Evolutionary conservation across 2,329 filamentous ascomycete genomes (phyloP).

Genomic region (Orbilia ellipsospora): DNA sequence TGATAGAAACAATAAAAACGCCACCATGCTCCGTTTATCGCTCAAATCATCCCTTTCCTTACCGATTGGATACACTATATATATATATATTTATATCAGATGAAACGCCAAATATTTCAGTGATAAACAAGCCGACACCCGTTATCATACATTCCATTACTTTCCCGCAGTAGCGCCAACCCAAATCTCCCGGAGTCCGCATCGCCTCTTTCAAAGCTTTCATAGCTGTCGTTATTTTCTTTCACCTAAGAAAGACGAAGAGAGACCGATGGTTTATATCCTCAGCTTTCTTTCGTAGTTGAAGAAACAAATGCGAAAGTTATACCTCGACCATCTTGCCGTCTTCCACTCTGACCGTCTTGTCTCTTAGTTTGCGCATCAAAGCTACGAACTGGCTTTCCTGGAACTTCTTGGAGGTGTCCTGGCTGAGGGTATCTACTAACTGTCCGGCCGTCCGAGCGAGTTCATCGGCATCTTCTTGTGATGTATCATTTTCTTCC

Average conservation of each 20-base stretch:
- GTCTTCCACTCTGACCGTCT: slow-evolving; percentile 77
- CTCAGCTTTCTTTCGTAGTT: no score
- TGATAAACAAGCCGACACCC: slow-evolving; percentile 47
- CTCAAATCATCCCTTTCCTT: no score
- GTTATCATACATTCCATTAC: slow-evolving; percentile 38
- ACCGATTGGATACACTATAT: no score
- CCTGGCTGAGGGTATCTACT: slow-evolving; percentile 74
- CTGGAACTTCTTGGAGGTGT: slow-evolving; percentile 78
- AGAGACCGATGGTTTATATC: not conserved
- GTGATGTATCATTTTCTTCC: slow-evolving; percentile 60
- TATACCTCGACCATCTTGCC: slow-evolving; percentile 71
- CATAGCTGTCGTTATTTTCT: not conserved
- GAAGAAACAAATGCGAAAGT: not conserved
- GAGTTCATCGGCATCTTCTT: slow-evolving; percentile 73
- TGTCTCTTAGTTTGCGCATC: slow-evolving; percentile 79
- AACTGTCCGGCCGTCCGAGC: slow-evolving; percentile 77
- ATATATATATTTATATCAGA: not conserved
- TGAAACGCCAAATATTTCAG: slow-evolving; percentile 28
- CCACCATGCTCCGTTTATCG: not conserved
- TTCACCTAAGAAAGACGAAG: not conserved
- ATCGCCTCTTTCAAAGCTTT: slow-evolving; percentile 29
- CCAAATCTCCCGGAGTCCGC: slow-evolving; percentile 39
- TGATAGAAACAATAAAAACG: not conserved
- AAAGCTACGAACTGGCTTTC: slow-evolving; percentile 80
- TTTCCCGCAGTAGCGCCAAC: not conserved